Evolutionary conservation across 2,329 filamentous ascomycete genomes (phyloP).

Genomic region (Sclerotiophoma versabilis): DNA sequence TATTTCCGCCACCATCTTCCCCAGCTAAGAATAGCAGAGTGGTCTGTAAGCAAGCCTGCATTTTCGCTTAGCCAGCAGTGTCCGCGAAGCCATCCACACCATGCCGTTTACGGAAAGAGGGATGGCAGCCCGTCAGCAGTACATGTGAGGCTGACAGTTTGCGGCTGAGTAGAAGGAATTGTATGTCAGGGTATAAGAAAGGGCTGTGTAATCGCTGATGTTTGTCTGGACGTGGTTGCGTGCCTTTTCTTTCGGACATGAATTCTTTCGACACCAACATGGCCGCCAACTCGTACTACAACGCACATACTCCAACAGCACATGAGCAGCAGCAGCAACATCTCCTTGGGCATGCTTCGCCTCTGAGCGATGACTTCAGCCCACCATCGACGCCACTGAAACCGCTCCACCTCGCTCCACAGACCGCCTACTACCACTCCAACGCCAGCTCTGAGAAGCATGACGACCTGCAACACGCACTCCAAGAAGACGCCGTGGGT

Average conservation of each 20-base stretch:
- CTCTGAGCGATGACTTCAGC: slow-evolving; percentile 12
- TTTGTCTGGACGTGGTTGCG: too few species aligned
- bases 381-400: slow-evolving; percentile 22
- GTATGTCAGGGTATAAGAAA: background rate
- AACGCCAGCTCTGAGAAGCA: slow-evolving; percentile 20
- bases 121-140: slow-evolving; percentile 13
- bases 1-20: too few species aligned
- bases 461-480: slow-evolving; percentile 25
- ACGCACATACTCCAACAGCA: background rate
- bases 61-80: background rate
- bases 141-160: background rate
- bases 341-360: slow-evolving; percentile 19
- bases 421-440: slow-evolving; percentile 16
- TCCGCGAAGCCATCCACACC: slow-evolving; percentile 17
- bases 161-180: slow-evolving; percentile 5
- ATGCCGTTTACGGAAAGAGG: slow-evolving; percentile 17
- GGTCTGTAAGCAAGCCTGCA: background rate
- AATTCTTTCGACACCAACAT: slow-evolving; percentile 2
- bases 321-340: slow-evolving; percentile 22
- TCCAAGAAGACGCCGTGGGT: slow-evolving; percentile 31
- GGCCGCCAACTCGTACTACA: slow-evolving; percentile 26
- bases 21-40: slow-evolving; percentile 6
- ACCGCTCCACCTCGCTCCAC: slow-evolving; percentile 20
- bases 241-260: background rate
- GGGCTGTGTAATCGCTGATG: too few species aligned